A percentile compares a stretch with the other conserved stretches of the same genome.
phyloP scores from a whole-genome alignment of 495 filamentous ascomycete species.

The Apiosordaria backusii region DNA sequence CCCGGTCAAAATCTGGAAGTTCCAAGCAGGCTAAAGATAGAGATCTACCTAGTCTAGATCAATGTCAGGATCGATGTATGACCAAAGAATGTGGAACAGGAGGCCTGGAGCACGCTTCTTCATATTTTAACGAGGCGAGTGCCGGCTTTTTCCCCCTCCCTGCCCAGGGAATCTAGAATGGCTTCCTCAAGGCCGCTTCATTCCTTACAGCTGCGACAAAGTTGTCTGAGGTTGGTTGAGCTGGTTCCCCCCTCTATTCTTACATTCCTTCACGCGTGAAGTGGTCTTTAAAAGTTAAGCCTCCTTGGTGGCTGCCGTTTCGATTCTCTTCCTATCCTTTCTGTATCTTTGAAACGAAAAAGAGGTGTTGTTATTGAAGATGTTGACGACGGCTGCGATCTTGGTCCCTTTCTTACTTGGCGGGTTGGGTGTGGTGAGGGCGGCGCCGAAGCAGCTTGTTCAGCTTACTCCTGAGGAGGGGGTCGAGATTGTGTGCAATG shows the following conservation, averaged over 20 bases:
- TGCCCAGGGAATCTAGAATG: not conserved
- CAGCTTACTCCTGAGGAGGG: not conserved
- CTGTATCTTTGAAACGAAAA: not conserved
- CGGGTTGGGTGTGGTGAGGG: not conserved
- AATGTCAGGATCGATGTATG: not conserved
- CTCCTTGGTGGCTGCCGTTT: not conserved
- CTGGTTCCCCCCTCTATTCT: not conserved
- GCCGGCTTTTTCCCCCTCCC: not conserved
- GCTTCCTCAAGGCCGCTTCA: not conserved
- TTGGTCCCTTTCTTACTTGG: conserved; percentile 5
- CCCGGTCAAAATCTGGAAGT: not conserved
- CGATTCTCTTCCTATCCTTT: not conserved
- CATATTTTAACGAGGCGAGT: not conserved
- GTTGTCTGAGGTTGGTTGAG: conserved; percentile 1
- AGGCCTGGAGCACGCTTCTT: not conserved
- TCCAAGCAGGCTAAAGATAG: conserved; percentile 2
- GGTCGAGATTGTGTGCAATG: conserved; percentile 3
- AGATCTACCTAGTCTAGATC: not conserved
- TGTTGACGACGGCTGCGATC: not conserved
- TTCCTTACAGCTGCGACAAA: not conserved
- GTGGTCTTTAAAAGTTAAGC: not conserved
- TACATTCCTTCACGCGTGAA: conserved; percentile 7
- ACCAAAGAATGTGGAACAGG: not conserved
- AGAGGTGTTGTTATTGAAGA: no score
- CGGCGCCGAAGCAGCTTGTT: not conserved